A percentile compares a stretch with the other conserved stretches of the same genome.
Conservation (phyloP, 768 basidiomycete species). For the Steccherinum ochraceum region DNA sequence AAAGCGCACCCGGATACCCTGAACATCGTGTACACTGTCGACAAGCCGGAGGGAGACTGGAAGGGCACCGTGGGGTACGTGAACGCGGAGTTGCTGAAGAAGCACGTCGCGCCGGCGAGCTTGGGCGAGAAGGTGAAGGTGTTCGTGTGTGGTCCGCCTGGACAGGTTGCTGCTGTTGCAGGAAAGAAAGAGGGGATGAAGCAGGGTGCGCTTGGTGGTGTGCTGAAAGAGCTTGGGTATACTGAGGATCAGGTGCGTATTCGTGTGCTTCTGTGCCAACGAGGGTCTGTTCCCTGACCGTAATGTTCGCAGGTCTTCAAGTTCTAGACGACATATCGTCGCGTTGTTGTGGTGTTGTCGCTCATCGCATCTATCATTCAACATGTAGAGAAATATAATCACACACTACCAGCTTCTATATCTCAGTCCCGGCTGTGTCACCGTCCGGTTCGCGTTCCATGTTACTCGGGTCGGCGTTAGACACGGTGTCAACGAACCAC, state of each 20-base stretch:
- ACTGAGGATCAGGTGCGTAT: slow-evolving; percentile 68
- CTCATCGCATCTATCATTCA: too few relatives aligned
- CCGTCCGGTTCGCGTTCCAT: too few relatives aligned
- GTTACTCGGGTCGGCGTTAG: too few relatives aligned
- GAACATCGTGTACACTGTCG: slow-evolving; percentile 81
- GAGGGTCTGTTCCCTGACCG: not conserved
- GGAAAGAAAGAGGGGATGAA: slow-evolving; percentile 87
- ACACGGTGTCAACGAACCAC: too few relatives aligned
- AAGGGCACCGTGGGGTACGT: slow-evolving; percentile 66
- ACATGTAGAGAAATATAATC: too few relatives aligned
- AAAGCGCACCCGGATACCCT: slow-evolving; percentile 65
- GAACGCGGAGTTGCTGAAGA: slow-evolving; percentile 61
- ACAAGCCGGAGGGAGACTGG: slow-evolving; percentile 71
- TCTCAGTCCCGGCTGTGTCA: too few relatives aligned
- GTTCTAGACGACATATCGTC: too few relatives aligned
- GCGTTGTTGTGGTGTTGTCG: too few relatives aligned
- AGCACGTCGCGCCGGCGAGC: slow-evolving; percentile 59
- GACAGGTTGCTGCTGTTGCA: slow-evolving; percentile 81
- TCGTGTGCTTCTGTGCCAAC: not conserved
- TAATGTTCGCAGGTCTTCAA: slow-evolving; percentile 20
- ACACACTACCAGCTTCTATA: too few relatives aligned
- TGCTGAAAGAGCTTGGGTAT: slow-evolving; percentile 87
- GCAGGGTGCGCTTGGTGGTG: slow-evolving; percentile 77
- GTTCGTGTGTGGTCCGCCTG: slow-evolving; percentile 87
- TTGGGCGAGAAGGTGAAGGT: slow-evolving; percentile 78